Evolutionary conservation across 2,329 filamentous ascomycete genomes (phyloP).

Genomic region (Shiraia sp.): DNA sequence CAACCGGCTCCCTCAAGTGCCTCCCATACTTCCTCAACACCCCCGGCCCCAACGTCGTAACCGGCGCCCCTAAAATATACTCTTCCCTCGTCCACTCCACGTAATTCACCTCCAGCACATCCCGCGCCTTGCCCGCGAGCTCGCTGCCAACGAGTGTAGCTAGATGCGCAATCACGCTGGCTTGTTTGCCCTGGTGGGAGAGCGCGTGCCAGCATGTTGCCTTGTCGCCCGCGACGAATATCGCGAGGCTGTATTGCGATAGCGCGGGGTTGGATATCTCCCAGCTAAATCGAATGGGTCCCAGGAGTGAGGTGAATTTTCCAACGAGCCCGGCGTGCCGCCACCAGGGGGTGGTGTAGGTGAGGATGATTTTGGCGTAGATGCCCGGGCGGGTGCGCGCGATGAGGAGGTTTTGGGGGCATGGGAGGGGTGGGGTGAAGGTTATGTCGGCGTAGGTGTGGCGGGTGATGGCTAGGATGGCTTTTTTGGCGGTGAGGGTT

Average conservation of each 20-base stretch:
- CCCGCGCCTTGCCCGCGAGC: constrained; percentile 4
- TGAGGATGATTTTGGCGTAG: constrained; percentile 56
- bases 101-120: constrained; percentile 8
- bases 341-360: constrained; percentile 53
- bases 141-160: constrained; percentile 6
- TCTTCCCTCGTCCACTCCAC: constrained; percentile 8
- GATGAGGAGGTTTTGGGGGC: constrained; percentile 41
- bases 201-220: constrained; percentile 45
- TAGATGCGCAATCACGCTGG: constrained; percentile 21
- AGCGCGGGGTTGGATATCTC: constrained; percentile 47
- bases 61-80: constrained; percentile 4
- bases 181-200: constrained; percentile 28
- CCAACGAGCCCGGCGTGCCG: constrained; percentile 50
- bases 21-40: constrained; percentile 4
- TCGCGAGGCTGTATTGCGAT: constrained; percentile 42
- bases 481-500: constrained; percentile 45
- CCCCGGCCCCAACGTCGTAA: constrained; percentile 3
- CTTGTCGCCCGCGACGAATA: constrained; percentile 47
- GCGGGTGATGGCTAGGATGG: constrained; percentile 54
- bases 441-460: constrained; percentile 50
- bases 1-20: constrained; percentile 3
- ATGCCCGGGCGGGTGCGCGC: constrained; percentile 49
- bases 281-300: constrained; percentile 52
- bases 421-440: constrained; percentile 53
- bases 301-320: constrained; percentile 50